A percentile compares a stretch with the other conserved stretches of the same genome.
These are phyloP conservation scores for Hordeum vulgare DNA, from an alignment of 176 grass and related monocot genomes.

Conservation along the genomic window MorexV3_pseudomolecules_assembly NC_058524.1:615396340-615396839, in stretches of 20 bases:
- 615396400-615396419: neutral
- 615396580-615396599: slow-evolving; percentile 51
- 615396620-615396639: neutral
- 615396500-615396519: slow-evolving; percentile 96
- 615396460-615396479: neutral
- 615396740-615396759: neutral
- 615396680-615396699: neutral
- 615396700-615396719: neutral
- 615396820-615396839: slow-evolving; percentile 14
- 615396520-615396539: slow-evolving; percentile 94
- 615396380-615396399: neutral
- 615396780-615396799: neutral
- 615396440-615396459: slow-evolving; percentile 22
- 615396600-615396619: slow-evolving; percentile 30
- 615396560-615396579: slow-evolving; percentile 99
- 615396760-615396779: neutral
- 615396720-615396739: neutral
- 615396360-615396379: slow-evolving; percentile 69
- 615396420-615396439: neutral
- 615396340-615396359: slow-evolving; percentile 85
- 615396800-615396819: neutral
- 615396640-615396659: neutral
- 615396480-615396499: slow-evolving; percentile 37
- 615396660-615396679: neutral
- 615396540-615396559: slow-evolving; percentile 99